Conservation (phyloP, 805 yeast genomes). For the Priceomyces carsonii region DNA sequence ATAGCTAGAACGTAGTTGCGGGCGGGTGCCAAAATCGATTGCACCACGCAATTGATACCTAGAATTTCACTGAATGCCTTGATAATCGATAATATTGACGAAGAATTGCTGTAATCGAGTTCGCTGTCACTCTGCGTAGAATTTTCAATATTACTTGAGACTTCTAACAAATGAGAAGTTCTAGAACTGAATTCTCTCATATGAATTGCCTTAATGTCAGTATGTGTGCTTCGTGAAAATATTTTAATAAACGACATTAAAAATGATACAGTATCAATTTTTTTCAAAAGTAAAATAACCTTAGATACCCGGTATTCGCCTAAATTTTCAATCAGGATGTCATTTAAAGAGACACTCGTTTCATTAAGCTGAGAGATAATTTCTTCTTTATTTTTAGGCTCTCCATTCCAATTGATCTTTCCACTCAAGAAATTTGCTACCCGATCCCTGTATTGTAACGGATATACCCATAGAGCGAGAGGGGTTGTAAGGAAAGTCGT, state of each 20-base stretch:
- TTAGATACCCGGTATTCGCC: conserved; percentile 21
- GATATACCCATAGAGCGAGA: conserved; percentile 60
- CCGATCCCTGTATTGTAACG: conserved; percentile 58
- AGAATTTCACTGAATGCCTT: conserved; percentile 34
- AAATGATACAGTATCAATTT: conserved; percentile 32
- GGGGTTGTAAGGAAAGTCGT: conserved; percentile 83
- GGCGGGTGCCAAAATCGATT: conserved; percentile 32
- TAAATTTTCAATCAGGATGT: conserved; percentile 15
- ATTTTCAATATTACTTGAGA: conserved; percentile 39
- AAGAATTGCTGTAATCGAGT: conserved; percentile 21
- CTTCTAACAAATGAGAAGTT: conserved; percentile 69
- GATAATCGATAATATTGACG: conserved; percentile 35
- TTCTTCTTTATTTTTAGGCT: conserved; percentile 10
- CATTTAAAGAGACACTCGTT: conserved; percentile 1
- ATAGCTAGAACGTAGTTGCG: conserved; percentile 29
- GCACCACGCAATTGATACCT: conserved; percentile 25
- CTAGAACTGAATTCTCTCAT: conserved; percentile 63
- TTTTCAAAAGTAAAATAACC: conserved; percentile 27
- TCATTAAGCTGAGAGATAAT: conserved; percentile 5
- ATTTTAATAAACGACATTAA: conserved; percentile 33
- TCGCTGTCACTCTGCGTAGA: conserved; percentile 16
- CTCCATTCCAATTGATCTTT: conserved; percentile 28
- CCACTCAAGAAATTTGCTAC: conserved; percentile 34
- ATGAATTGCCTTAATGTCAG: conserved; percentile 51
- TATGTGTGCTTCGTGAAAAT: conserved; percentile 20